Conservation (phyloP, 163 green algal species). For the Volvox carteri region DNA sequence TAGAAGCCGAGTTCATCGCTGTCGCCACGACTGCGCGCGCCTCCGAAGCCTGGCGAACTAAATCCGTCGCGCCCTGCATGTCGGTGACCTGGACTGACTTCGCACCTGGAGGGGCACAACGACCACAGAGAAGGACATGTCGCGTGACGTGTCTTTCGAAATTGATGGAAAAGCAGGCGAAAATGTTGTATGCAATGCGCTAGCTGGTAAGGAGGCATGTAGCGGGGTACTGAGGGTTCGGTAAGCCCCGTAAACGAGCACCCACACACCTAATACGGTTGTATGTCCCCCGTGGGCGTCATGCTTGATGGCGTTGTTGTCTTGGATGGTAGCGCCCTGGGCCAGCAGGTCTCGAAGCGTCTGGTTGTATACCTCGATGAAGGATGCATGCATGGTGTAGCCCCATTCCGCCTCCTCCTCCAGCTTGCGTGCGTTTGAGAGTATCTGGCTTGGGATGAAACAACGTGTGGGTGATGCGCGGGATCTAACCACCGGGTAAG, state of each 20-base stretch:
- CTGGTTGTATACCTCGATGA: constrained; percentile 99
- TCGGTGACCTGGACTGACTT: constrained; percentile 72
- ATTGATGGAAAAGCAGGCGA: too few species aligned
- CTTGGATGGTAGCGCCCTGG: constrained; percentile 59
- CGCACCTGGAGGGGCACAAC: too few species aligned
- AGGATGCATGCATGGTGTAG: constrained; percentile 90
- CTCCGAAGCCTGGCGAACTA: constrained; percentile 77
- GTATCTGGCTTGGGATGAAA: constrained; percentile 73
- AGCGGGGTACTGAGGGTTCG: too few species aligned
- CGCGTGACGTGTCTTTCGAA: too few species aligned
- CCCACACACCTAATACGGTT: constrained; percentile 70
- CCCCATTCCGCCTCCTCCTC: constrained; percentile 91
- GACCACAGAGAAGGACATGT: too few species aligned
- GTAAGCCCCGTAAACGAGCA: not conserved
- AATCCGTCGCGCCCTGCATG: constrained; percentile 69
- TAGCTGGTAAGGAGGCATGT: too few species aligned
- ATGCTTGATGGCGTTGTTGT: constrained; percentile 79
- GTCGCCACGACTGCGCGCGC: constrained; percentile 81
- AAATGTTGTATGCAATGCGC: too few species aligned
- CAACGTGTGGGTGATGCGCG: too few species aligned
- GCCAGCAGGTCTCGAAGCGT: constrained; percentile 82
- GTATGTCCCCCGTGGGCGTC: constrained; percentile 83
- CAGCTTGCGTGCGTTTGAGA: constrained; percentile 70
- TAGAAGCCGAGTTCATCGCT: constrained; percentile 86
- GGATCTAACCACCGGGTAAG: too few species aligned